Percentiles rank a stretch among this genome's conserved stretches.
phyloP scores from a whole-genome alignment of 2,329 filamentous ascomycete species.

The Pezicula carpinea region DNA sequence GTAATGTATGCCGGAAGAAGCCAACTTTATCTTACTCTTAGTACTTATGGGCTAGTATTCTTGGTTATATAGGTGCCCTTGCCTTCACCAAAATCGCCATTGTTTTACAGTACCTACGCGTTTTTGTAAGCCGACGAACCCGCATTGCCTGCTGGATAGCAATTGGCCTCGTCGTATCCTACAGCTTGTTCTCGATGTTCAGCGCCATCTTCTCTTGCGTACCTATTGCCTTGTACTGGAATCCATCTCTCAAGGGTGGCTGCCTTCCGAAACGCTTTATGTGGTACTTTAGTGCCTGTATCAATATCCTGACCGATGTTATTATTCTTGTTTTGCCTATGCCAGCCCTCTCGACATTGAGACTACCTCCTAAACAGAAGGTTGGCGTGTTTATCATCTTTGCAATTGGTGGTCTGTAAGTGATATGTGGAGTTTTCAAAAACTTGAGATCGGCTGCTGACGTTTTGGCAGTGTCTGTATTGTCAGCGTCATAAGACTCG shows the following conservation, averaged over 20 bases:
- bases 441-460: background rate
- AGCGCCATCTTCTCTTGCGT: conserved; percentile 11
- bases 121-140: conserved; percentile 28
- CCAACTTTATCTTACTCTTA: conserved; percentile 4
- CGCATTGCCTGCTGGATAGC: conserved; percentile 10
- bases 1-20: conserved; percentile 6
- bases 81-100: conserved; percentile 33
- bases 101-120: conserved; percentile 35
- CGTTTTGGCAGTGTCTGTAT: conserved; percentile 7
- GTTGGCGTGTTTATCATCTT: conserved; percentile 11
- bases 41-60: conserved; percentile 29
- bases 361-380: conserved; percentile 11
- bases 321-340: conserved; percentile 10
- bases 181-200: conserved; percentile 8
- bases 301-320: conserved; percentile 14
- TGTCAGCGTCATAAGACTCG: conserved; percentile 8
- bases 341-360: conserved; percentile 7
- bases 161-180: conserved; percentile 8
- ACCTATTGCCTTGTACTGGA: conserved; percentile 15
- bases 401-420: conserved; percentile 10
- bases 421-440: background rate
- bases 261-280: conserved; percentile 11
- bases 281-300: conserved; percentile 10
- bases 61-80: conserved; percentile 31
- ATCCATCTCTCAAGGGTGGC: background rate